These are phyloP conservation scores for Mucor irregularis DNA, from an alignment of 371 early-diverging fungal genomes.

Conservation along the genomic window DNA sequence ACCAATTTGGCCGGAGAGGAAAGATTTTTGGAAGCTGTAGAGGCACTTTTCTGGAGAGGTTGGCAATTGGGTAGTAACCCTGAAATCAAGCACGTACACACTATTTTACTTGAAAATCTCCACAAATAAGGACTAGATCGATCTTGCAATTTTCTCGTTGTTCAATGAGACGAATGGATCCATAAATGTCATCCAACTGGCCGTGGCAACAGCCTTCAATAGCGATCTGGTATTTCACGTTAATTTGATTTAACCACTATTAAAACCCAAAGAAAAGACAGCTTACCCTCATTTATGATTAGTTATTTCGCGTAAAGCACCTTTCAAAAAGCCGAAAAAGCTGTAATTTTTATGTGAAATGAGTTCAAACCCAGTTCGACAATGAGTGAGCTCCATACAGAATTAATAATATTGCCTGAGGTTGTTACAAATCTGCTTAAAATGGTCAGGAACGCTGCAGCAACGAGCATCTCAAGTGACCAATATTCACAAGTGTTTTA, in stretches of 20 bases:
- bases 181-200: conserved; percentile 87
- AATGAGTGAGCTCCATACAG: too few relatives aligned
- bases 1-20: conserved; percentile 71
- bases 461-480: too few relatives aligned
- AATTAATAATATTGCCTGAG: too few relatives aligned
- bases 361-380: not conserved
- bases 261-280: too few relatives aligned
- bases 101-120: conserved; percentile 88
- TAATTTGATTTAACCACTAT: not conserved
- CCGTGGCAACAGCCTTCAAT: conserved; percentile 96
- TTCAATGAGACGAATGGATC: conserved; percentile 61
- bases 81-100: too few relatives aligned
- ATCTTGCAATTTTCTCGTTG: conserved; percentile 55
- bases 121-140: conserved; percentile 93
- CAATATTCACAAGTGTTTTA: too few relatives aligned
- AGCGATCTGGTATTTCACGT: conserved; percentile 62
- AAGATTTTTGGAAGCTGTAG: conserved; percentile 81
- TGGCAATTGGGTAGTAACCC: conserved; percentile 94
- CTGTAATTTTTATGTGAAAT: not conserved
- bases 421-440: not conserved
- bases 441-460: too few relatives aligned
- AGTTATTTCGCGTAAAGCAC: not conserved
- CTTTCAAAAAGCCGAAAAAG: not conserved
- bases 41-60: conserved; percentile 80
- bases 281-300: not conserved